Evolutionary conservation across 2,329 filamentous ascomycete genomes (phyloP), one percentile per base, ranked within the genome.

Genomic region (Fusarium tuaranense): DNA sequence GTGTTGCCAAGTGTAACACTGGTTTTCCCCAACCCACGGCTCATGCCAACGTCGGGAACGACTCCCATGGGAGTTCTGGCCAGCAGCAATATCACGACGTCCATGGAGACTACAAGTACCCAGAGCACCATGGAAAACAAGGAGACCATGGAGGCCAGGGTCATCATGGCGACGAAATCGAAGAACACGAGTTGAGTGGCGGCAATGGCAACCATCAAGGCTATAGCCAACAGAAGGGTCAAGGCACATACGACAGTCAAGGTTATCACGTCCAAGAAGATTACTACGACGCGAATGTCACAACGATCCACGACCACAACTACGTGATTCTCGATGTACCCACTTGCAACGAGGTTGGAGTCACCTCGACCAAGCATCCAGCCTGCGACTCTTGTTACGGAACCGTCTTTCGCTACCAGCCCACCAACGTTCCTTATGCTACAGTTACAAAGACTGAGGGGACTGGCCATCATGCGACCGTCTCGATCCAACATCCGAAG

Each of bases 361-460:
- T 58, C 32, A 76, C 72, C 16, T 75, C 70, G 9, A 78, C 76
- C 44, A 72, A 74, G 25, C 51, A 68, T 2, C 76, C 78, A 1
- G 61, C 60, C 6, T 79, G 76, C 36, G 71, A 74, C 22, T 75
- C 53, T 20, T 79, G 78, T 44, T 51, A 58, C 22, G 76, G 77
- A 34, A 80, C 78, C 27, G 72, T 80, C 59, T 76, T 76, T 55
- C 55, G 69, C 68, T 80, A 76, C 44, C 63, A 80, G 53, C 72
- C 78, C 13, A 80, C 78, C 10, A 67, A 76, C 16, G 68, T 73
- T 9, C 70, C 72, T 7, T 79, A 70, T 51, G 74, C 74, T 16
- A 80, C 78, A 14, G n/a, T 75, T 20, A 80, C 74, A 10, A 53
- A 20, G 1, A 75, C 74, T 7, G 60, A 66, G 34, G 67, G 66